Evolutionary conservation across 306 rosid genomes (phyloP).

Genomic region (Corylus heterophylla): DNA sequence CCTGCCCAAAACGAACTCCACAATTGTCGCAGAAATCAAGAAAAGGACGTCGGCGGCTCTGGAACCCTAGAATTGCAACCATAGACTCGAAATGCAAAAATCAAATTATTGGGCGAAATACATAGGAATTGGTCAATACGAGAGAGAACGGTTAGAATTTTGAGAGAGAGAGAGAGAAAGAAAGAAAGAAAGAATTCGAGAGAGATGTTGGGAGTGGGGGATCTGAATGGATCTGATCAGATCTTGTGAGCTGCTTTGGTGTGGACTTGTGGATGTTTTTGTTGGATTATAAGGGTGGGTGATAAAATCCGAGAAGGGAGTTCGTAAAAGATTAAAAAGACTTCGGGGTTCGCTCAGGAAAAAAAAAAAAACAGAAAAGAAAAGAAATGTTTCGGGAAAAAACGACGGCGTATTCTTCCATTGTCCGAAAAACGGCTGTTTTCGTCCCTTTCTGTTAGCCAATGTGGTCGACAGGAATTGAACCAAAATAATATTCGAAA

Average conservation of each 20-base stretch:
- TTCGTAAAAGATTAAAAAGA: background rate
- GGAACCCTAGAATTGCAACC: slow-evolving; percentile 57
- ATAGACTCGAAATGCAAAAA: background rate
- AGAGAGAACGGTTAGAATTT: background rate
- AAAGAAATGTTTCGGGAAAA: too few relatives aligned
- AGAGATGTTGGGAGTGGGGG: slow-evolving; percentile 2
- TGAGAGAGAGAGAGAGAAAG: background rate
- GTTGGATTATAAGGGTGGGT: background rate
- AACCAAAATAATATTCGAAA: too few relatives aligned
- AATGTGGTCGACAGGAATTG: too few relatives aligned
- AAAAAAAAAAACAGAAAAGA: too few relatives aligned
- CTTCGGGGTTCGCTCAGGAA: too few relatives aligned
- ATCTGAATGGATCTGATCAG: slow-evolving; percentile 68
- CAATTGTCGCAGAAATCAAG: slow-evolving; percentile 20
- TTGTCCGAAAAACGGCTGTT: too few relatives aligned
- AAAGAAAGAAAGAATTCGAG: background rate
- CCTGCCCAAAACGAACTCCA: slow-evolving; percentile 14
- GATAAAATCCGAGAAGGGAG: background rate
- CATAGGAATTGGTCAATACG: slow-evolving; percentile 3
- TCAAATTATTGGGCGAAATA: background rate
- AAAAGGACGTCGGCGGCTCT: background rate
- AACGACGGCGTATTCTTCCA: too few relatives aligned
- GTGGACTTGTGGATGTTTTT: slow-evolving; percentile 27
- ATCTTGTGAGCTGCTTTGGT: slow-evolving; percentile 50
- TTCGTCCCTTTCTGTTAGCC: too few relatives aligned